Percentiles rank a stretch among this genome's conserved stretches.
Evolutionary conservation across 352 stramenopile species (phyloP).

Genomic region (Blastocystis sp.): DNA sequence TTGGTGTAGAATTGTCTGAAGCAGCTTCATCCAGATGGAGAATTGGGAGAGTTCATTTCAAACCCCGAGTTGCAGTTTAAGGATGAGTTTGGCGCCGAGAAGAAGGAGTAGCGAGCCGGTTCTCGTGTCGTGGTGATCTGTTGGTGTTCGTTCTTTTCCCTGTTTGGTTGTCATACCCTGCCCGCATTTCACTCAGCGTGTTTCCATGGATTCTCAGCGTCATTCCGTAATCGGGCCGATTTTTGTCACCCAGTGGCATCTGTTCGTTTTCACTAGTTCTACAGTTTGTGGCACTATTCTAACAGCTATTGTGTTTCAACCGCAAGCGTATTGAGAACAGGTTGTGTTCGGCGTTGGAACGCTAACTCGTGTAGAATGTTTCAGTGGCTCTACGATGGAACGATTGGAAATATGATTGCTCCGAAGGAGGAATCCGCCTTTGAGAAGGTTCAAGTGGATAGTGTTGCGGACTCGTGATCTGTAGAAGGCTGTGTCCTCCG

Average conservation of each 20-base stretch:
- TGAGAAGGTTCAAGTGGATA: conserved; percentile 38
- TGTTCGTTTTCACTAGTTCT: too few relatives aligned
- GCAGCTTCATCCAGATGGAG: conserved; percentile 60
- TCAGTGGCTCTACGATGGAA: conserved; percentile 67
- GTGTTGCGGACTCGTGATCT: not conserved
- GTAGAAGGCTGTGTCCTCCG: conserved; percentile 47
- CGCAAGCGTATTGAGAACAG: too few relatives aligned
- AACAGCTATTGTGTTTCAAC: too few relatives aligned
- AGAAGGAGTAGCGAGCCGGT: not conserved
- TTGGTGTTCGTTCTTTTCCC: not conserved
- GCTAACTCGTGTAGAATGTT: conserved; percentile 23
- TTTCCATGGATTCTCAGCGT: too few relatives aligned
- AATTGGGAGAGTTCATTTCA: conserved; percentile 52
- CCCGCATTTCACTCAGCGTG: too few relatives aligned
- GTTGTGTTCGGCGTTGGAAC: too few relatives aligned
- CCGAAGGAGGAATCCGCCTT: conserved; percentile 37
- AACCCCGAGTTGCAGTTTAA: conserved; percentile 56
- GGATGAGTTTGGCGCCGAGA: conserved; percentile 44
- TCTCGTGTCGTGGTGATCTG: not conserved
- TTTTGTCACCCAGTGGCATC: too few relatives aligned
- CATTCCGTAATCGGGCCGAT: too few relatives aligned
- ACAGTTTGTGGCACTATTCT: too few relatives aligned
- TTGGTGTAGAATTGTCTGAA: conserved; percentile 35
- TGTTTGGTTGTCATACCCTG: too few relatives aligned
- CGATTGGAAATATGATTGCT: conserved; percentile 56